Evolutionary conservation across 2,329 filamentous ascomycete genomes (phyloP), one percentile per base, ranked within the genome.

Genomic region (Ustulina deusta): DNA sequence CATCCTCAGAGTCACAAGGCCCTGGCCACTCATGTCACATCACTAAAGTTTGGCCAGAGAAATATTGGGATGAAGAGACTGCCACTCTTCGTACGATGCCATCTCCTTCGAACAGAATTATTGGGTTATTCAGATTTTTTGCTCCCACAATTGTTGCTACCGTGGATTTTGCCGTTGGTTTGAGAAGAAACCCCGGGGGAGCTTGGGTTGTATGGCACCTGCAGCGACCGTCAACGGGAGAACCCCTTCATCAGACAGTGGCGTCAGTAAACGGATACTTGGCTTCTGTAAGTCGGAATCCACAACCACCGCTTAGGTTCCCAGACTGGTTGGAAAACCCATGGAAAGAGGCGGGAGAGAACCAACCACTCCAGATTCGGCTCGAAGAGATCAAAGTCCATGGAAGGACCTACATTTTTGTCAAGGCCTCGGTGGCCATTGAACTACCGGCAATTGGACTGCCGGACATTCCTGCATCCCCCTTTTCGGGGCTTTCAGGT

Each of bases 61-160:
- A 59, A 22, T 29, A 61, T 22, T 69, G 68, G 68, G 61, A 69
- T 48, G 36, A 54, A 44, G 64, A 64, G 6, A 10, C 44, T 32
- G 60, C 27, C 44, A 65, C 38, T 27, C 64, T 69, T 29, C 64
- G 44, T 38, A 58, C 61, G 1, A 40, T 51, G 7, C 60, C n/a
- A 2, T 52, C 36, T 15, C 17, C 32, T 54, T 61, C 54, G 11
- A 67, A 58, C n/a, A 44, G n/a, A 20, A 38, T 62, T 44, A 40
- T 29, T 27, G 68, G 64, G 4, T 27, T 64, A 59, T 69, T 67
- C 29, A 61, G 68, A 29, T 69, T 69, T 32, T 60, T 10, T 15
- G 15, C 34, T n/a, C 61, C 64, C 15, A 11, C 13, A 2, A 42
- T 29, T 49, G n/a, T 0, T 32, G 10, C 44, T 36, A 46, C 44